These are phyloP conservation scores for Lachancea meyersii DNA, from an alignment of 805 yeast species.

Conservation along the genomic window DNA sequence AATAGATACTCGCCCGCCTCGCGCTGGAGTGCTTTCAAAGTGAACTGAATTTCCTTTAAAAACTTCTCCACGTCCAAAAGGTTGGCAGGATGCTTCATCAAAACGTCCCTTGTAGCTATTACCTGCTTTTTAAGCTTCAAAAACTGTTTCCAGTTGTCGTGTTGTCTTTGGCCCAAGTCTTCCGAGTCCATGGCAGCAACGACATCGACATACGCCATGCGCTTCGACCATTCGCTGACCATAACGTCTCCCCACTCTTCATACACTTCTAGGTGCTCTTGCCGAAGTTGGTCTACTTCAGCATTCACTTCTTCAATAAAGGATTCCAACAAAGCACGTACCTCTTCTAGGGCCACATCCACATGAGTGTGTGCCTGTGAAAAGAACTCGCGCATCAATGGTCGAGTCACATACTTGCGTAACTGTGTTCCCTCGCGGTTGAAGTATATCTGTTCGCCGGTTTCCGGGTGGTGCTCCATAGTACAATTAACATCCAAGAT, in stretches of 20 bases:
- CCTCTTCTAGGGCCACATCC: conserved; percentile 27
- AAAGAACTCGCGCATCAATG: conserved; percentile 42
- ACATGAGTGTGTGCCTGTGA: conserved; percentile 30
- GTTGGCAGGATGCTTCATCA: conserved; percentile 35
- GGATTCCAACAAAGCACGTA: conserved; percentile 30
- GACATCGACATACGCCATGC: conserved; percentile 41
- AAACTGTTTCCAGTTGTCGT: conserved; percentile 55
- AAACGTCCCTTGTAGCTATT: conserved; percentile 48
- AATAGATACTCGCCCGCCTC: conserved; percentile 60
- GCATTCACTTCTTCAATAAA: conserved; percentile 32
- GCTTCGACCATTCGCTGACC: conserved; percentile 56
- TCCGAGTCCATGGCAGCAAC: conserved; percentile 32
- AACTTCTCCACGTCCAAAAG: conserved; percentile 28
- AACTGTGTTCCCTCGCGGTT: conserved; percentile 33
- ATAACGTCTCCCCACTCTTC: conserved; percentile 71
- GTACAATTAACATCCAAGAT: conserved; percentile 38
- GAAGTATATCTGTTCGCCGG: conserved; percentile 32
- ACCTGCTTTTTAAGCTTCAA: conserved; percentile 50
- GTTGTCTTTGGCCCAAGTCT: conserved; percentile 14
- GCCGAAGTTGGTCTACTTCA: conserved; percentile 35
- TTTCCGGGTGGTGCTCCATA: conserved; percentile 25
- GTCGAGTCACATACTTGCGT: conserved; percentile 39
- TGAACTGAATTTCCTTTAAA: conserved; percentile 33
- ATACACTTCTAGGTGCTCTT: conserved; percentile 52
- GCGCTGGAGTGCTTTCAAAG: conserved; percentile 44